phyloP scores from a whole-genome alignment of 345 rosid species.

The Syzygium aqueum region DNA sequence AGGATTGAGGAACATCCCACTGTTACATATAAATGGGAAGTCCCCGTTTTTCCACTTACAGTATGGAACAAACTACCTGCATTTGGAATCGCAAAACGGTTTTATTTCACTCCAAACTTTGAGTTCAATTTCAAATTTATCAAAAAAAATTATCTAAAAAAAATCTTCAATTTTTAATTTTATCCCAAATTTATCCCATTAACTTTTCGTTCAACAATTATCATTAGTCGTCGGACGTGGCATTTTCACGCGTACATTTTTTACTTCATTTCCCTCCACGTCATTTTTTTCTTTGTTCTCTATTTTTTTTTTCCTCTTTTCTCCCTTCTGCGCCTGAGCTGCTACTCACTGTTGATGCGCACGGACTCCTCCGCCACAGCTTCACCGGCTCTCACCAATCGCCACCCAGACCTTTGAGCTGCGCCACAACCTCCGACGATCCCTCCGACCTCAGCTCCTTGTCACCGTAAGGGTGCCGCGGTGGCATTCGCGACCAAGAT shows the following conservation, averaged over 20 bases:
- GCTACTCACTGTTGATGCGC: background rate
- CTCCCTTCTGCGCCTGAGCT: background rate
- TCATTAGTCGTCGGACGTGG: no score
- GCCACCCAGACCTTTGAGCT: background rate
- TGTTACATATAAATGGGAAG: background rate
- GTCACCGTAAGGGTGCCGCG: background rate
- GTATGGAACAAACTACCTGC: conserved; percentile 29
- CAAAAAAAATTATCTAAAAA: no score
- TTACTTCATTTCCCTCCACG: no score
- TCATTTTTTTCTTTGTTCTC: no score
- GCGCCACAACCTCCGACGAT: background rate
- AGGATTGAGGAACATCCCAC: background rate
- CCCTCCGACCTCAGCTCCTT: background rate
- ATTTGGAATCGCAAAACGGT: conserved; percentile 17
- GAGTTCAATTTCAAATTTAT: no score
- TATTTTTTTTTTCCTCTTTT: background rate
- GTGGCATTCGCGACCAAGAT: no score
- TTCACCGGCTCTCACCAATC: background rate
- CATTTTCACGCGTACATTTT: no score
- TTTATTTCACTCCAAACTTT: no score
- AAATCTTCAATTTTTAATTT: no score
- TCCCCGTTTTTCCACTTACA: conserved; percentile 15
- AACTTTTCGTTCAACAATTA: no score
- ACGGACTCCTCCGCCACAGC: background rate
- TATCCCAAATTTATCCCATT: no score